Evolutionary conservation across 2,329 filamentous ascomycete genomes (phyloP), one percentile per base, ranked within the genome.

Genomic region (Onygena corvina): DNA sequence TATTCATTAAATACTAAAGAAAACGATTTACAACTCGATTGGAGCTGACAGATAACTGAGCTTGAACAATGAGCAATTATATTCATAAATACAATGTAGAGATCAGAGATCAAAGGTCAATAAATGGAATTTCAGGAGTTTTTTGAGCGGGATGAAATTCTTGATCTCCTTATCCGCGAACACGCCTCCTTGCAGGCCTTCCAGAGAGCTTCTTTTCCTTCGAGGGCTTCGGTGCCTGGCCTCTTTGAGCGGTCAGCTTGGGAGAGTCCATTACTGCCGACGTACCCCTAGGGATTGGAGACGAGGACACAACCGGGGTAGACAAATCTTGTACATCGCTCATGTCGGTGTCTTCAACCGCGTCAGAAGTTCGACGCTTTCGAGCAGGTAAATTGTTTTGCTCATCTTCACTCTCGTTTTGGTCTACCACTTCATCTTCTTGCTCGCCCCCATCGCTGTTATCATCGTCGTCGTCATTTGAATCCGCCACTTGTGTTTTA

Each of bases 401-500:
- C 11, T 29, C n/a, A 46, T 45, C 48, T 9, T 45, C 35, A 33
- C 8, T n/a, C n/a, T 31, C 18, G 38, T 50, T 40, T 11, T 48
- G 30, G 21, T 14, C 9, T 33, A 12, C 11, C 7, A 12, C 12
- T 23, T 30, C 27, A 3, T 50, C 30, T 12, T 44, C 20, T 5
- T 21, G 23, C 9, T 53, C 47, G 7, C 51, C 53, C 7, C 57
- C 49, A 1, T 55, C 53, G 71, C 72, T 35, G 16, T 50, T 21
- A 18, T 49, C n/a, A n/a, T 21, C 35, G 14, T 53, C 47, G 7
- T 52, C 53, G 6, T 58, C 50, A 1, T 56, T 53, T 33, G 51
- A 50, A 38, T 52, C 55, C 42, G 58, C 55, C 14, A 56, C 52
- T 49, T 61, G 58, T 12, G 58, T 57, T 29, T 65, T 59, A 2